These are phyloP conservation scores for Phaeosphaeria sp. DNA, from an alignment of 2,329 filamentous ascomycete species.

Conservation along the genomic window DNA sequence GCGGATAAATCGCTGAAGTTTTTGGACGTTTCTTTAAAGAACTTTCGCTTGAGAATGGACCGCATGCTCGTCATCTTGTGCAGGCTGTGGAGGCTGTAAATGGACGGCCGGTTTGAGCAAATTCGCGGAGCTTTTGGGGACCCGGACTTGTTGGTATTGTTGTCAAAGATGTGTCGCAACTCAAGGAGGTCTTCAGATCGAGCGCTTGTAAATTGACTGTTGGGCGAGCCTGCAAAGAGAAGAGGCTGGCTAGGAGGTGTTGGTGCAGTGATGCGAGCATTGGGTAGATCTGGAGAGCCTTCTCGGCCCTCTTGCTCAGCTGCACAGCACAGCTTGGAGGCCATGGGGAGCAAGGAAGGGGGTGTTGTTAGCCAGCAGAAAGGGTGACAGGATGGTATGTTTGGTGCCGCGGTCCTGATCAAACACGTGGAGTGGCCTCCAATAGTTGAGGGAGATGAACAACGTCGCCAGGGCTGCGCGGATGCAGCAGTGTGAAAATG, in stretches of 20 bases:
- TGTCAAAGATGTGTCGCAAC: slow-evolving; percentile 43
- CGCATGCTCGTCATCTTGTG: slow-evolving; percentile 45
- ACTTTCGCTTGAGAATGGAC: slow-evolving; percentile 40
- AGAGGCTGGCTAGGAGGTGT: slow-evolving; percentile 37
- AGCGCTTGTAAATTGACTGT: slow-evolving; percentile 38
- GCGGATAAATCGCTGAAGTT: slow-evolving; percentile 11
- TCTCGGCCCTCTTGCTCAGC: slow-evolving; percentile 34
- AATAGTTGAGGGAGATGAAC: no score
- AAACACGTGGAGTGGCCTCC: no score
- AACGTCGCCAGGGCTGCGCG: no score
- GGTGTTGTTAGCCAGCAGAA: background rate
- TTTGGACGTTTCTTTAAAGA: slow-evolving; percentile 35
- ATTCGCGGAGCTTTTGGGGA: slow-evolving; percentile 21
- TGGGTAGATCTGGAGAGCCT: slow-evolving; percentile 42
- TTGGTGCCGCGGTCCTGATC: no score
- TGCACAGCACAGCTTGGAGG: slow-evolving; percentile 43
- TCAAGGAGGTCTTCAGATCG: slow-evolving; percentile 41
- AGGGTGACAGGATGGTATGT: no score
- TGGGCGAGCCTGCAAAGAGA: slow-evolving; percentile 26
- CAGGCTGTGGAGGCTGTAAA: slow-evolving; percentile 41
- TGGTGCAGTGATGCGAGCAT: slow-evolving; percentile 35
- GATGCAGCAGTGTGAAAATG: no score
- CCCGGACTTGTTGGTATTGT: slow-evolving; percentile 23
- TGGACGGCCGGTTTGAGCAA: slow-evolving; percentile 33
- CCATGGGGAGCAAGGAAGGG: slow-evolving; percentile 24